Evolutionary conservation across 495 filamentous ascomycete genomes (phyloP), one percentile per base, ranked within the genome.

Genomic region (Umbilicaria muhlenbergii): DNA sequence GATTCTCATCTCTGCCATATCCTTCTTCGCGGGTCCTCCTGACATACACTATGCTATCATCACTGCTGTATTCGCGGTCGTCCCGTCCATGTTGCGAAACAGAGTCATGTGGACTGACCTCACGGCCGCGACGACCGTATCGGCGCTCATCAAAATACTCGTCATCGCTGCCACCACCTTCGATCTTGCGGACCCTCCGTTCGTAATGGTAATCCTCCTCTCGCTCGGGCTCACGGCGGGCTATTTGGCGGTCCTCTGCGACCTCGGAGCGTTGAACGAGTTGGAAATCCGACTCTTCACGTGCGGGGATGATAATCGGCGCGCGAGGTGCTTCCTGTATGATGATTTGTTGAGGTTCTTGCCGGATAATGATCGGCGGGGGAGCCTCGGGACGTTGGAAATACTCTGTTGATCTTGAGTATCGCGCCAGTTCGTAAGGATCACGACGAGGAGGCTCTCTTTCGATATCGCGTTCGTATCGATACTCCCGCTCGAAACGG

Each of bases 241-340:
- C 62, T 34, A 73, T 49, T 36, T 73, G 66, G 15, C 69, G 63
- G 32, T 66, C 55, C 34, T 73, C 65, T 2, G 56, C 55, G 8
- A 60, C 51, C 46, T 80, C 77, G 17, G 78, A 70, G 39, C 78
- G 77, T 38, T 80, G 70, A 45, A 86, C 70, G 43, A 86, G 59
- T 41, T 81, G 79, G 51, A 76, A 81, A 5, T 73, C 69, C 37
- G 78, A 73, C 47, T 86, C 78, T 32, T 79, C 68, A 19, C 70
- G 67, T 32, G 55, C 53, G 34, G 70, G 72, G 34, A 82, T 54
- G 40, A 87, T 75, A 45, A 85, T 66, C 7, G 77, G 77, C 38
- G 75, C 66, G 38, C 74, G 77, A n/a, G 78, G 76, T 4, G 73
- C 70, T 66, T 87, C 78, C 56, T 81, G 73, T 47, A 86, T 69